A percentile compares a stretch with the other conserved stretches of the same genome.
Conservation (phyloP, 106 monocot genomes). For the Dioscorea zingiberensis region DNA sequence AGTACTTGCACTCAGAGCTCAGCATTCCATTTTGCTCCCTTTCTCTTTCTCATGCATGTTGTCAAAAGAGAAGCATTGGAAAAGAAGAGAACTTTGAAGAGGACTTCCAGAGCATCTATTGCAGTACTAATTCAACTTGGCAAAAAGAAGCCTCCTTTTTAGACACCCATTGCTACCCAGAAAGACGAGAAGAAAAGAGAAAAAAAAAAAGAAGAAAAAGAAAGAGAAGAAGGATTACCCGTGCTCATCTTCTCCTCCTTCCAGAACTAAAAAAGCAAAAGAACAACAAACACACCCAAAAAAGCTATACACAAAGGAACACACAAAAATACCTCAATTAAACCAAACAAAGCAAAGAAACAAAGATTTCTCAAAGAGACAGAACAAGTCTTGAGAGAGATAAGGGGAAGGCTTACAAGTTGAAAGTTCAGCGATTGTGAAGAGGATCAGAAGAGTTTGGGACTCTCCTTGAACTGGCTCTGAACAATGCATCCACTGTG, state of each 20-base stretch:
- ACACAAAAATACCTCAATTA: neutral
- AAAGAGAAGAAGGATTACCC: neutral
- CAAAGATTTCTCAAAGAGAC: too few relatives aligned
- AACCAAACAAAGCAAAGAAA: neutral
- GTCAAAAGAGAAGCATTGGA: neutral
- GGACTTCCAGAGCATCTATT: neutral
- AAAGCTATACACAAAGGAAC: neutral
- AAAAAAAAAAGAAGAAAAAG: neutral
- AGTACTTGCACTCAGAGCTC: neutral
- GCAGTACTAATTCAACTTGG: neutral
- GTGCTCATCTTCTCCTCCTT: neutral
- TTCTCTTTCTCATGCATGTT: neutral
- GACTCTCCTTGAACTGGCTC: neutral
- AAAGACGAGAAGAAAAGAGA: neutral
- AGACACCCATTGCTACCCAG: neutral
- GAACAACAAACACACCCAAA: neutral
- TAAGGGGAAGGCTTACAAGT: too few relatives aligned
- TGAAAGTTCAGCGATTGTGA: neutral
- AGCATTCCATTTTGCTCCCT: neutral
- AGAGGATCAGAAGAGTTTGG: slow-evolving; percentile 4
- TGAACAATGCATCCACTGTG: neutral
- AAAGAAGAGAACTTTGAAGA: neutral
- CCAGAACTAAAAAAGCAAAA: neutral
- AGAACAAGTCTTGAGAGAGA: neutral
- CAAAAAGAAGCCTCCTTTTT: neutral